Evolutionary conservation across 441 rosid species (phyloP).

Genomic region (Rhodomyrtus psidioides): DNA sequence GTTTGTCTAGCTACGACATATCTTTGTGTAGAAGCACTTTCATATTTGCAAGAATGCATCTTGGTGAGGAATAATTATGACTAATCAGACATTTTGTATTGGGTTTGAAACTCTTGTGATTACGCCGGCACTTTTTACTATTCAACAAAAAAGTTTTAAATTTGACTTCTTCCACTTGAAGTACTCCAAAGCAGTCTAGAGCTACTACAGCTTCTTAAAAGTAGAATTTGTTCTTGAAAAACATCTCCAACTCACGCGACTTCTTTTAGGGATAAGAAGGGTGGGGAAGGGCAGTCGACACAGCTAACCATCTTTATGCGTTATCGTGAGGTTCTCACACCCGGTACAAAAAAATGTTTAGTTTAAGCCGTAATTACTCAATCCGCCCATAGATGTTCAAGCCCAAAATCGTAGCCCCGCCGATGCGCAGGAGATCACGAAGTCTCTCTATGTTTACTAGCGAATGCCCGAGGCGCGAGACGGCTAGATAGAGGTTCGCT

Average conservation of each 20-base stretch:
- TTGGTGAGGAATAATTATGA: not conserved
- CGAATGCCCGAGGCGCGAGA: not conserved
- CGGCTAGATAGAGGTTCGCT: not conserved
- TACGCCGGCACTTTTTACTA: not conserved
- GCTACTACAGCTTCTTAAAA: not conserved
- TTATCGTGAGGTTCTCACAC: not conserved
- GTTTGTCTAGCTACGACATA: not conserved
- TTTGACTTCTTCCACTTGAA: not conserved
- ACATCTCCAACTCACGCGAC: not conserved
- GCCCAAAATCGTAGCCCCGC: not conserved
- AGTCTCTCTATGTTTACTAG: not conserved
- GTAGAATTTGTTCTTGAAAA: not conserved
- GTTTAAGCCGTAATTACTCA: not conserved
- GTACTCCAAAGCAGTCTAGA: not conserved
- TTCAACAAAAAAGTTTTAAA: not conserved
- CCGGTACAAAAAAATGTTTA: not conserved
- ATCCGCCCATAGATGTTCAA: not conserved
- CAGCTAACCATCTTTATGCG: not conserved
- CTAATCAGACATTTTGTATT: not conserved
- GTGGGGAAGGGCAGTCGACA: not conserved
- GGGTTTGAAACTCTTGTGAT: not conserved
- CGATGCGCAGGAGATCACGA: not conserved
- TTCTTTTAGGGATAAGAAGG: not conserved
- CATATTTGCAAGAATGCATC: not conserved
- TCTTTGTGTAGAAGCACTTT: not conserved